A percentile compares a stretch with the other conserved stretches of the same genome.
These are phyloP conservation scores for Pyronema omphalodes DNA, from an alignment of 495 filamentous ascomycete genomes.

Conservation along the genomic window DNA sequence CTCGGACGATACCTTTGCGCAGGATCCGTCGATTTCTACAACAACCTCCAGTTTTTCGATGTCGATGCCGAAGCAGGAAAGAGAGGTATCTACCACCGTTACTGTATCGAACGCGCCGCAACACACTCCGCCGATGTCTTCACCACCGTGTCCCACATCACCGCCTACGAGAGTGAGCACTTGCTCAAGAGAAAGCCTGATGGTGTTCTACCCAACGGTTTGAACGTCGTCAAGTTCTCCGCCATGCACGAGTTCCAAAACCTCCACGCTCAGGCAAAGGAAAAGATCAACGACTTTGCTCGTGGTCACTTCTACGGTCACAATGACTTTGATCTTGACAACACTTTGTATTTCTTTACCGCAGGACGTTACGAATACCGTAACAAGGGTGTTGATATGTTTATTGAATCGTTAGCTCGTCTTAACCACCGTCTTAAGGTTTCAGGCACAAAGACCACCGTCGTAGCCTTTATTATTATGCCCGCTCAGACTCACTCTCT, in stretches of 20 bases:
- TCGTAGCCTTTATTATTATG: constrained; percentile 99
- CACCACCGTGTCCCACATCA: constrained; percentile 96
- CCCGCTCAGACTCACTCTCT: constrained; percentile 92
- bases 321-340: constrained; percentile 88
- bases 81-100: constrained; percentile 94
- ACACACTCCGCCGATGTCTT: constrained; percentile 89
- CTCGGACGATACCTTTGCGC: constrained; percentile 92
- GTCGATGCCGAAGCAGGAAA: constrained; percentile 93
- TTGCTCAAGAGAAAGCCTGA: constrained; percentile 94
- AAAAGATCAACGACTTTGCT: constrained; percentile 96
- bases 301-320: constrained; percentile 97
- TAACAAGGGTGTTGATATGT: constrained; percentile 99
- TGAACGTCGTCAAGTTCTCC: constrained; percentile 97
- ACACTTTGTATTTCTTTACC: constrained; percentile 97
- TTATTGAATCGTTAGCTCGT: constrained; percentile 85
- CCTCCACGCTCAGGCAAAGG: constrained; percentile 83
- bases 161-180: constrained; percentile 94
- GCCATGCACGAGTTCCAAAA: constrained; percentile 99
- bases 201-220: constrained; percentile 83
- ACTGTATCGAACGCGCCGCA: constrained; percentile 90
- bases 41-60: constrained; percentile 94
- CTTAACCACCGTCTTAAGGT: constrained; percentile 83
- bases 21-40: constrained; percentile 96
- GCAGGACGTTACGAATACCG: constrained; percentile 91
- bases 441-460: constrained; percentile 71